Percentiles rank a stretch among this genome's conserved stretches.
phyloP scores from a whole-genome alignment of 2,329 filamentous ascomycete species.

The Elsinoe australis region DNA sequence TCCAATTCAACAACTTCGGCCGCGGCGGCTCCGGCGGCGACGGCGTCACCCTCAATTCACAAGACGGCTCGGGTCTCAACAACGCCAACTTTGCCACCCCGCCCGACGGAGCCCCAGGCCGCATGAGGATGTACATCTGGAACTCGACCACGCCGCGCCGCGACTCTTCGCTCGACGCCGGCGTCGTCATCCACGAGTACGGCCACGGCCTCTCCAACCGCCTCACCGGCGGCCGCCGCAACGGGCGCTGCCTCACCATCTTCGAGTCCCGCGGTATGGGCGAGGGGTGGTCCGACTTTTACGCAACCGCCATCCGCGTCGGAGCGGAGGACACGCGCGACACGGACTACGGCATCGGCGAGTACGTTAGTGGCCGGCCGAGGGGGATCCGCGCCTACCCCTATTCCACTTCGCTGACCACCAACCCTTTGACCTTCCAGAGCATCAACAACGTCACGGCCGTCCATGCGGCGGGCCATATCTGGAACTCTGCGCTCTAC shows the following conservation, averaged over 20 bases:
- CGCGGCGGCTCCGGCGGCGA: conserved; percentile 47
- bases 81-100: conserved; percentile 54
- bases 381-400: conserved; percentile 44
- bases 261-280: conserved; percentile 50
- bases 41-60: conserved; percentile 23
- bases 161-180: conserved; percentile 52
- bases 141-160: conserved; percentile 41
- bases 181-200: conserved; percentile 55
- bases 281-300: conserved; percentile 53
- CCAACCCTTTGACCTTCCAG: conserved; percentile 48
- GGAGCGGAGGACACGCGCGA: conserved; percentile 40
- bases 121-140: conserved; percentile 57
- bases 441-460: conserved; percentile 26
- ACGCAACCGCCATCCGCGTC: conserved; percentile 45
- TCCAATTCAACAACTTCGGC: conserved; percentile 51
- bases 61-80: conserved; percentile 51
- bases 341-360: conserved; percentile 44
- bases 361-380: conserved; percentile 32
- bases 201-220: conserved; percentile 49
- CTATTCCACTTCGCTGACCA: conserved; percentile 45
- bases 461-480: conserved; percentile 45
- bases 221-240: conserved; percentile 51
- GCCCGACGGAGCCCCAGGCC: conserved; percentile 43
- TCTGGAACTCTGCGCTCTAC: conserved; percentile 49
- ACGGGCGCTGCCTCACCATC: conserved; percentile 42